A percentile compares a stretch with the other conserved stretches of the same genome.
Evolutionary conservation across 2,329 filamentous ascomycete species (phyloP).

Genomic region (Plenodomus biglobosus): DNA sequence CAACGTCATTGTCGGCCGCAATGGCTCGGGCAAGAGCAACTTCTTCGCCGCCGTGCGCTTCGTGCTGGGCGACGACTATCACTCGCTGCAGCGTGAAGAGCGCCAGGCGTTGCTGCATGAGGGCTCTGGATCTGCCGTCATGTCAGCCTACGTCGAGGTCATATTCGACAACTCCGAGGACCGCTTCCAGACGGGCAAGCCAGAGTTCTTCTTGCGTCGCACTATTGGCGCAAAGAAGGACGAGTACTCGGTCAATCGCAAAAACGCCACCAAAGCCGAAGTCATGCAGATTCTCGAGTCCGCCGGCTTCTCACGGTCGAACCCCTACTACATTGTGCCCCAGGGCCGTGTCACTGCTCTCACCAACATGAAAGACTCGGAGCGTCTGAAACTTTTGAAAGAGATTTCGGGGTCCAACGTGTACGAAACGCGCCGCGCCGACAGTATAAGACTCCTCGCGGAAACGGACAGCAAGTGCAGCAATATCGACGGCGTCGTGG

Average conservation of each 20-base stretch:
- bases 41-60: conserved; percentile 99
- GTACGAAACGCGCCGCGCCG: conserved; percentile 87
- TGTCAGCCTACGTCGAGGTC: conserved; percentile 99
- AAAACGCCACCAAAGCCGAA: conserved; percentile 91
- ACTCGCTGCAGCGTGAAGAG: conserved; percentile 92
- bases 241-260: conserved; percentile 96
- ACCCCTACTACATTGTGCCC: conserved; percentile 98
- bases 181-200: conserved; percentile 88
- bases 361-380: conserved; percentile 98
- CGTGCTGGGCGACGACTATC: conserved; percentile 96
- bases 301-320: conserved; percentile 93
- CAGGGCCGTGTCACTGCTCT: conserved; percentile 93
- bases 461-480: conserved; percentile 93
- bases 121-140: conserved; percentile 94
- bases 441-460: conserved; percentile 94
- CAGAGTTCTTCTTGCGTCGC: conserved; percentile 85
- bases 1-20: conserved; percentile 98
- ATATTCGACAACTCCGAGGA: conserved; percentile 98
- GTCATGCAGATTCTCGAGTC: conserved; percentile 95
- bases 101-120: conserved; percentile 95
- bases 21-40: conserved; percentile 99
- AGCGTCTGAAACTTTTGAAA: conserved; percentile 86
- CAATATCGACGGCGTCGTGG: conserved; percentile 90
- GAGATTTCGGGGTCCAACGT: conserved; percentile 98
- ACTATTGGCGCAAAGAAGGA: conserved; percentile 98